Conservation (phyloP, 225 moss, liverwort and hornwort species). For the Straminergon stramineum region DNA sequence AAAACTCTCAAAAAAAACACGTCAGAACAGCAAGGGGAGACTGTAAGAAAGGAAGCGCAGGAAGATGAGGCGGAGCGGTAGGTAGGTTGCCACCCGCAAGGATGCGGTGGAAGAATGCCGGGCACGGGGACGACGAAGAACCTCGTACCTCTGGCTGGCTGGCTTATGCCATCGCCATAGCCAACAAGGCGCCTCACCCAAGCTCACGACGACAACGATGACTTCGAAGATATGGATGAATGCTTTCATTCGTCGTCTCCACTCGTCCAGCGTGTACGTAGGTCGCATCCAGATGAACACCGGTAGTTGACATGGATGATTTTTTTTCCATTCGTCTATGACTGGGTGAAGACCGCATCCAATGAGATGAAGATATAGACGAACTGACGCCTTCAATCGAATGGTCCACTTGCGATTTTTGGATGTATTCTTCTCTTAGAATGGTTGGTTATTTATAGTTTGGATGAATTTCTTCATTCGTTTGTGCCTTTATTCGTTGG, state of each 20-base stretch:
- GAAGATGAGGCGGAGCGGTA: not conserved
- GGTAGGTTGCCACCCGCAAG: not conserved
- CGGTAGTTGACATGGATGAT: not conserved
- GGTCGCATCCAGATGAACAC: not conserved
- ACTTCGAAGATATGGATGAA: constrained; percentile 13
- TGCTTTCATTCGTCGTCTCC: not conserved
- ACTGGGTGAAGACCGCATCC: not conserved
- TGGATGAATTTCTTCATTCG: not conserved
- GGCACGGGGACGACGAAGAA: not conserved
- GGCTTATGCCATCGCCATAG: constrained; percentile 3
- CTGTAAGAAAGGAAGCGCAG: not conserved
- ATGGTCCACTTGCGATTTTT: not conserved
- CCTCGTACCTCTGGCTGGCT: not conserved
- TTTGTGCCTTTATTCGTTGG: not conserved
- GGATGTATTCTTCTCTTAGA: not conserved
- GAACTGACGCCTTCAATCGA: not conserved
- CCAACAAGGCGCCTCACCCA: not conserved
- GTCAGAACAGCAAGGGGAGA: not conserved
- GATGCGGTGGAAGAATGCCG: not conserved
- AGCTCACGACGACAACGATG: not conserved
- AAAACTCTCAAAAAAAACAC: not conserved
- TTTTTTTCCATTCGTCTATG: rapidly evolving
- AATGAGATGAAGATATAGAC: not conserved
- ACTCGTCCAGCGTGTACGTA: not conserved
- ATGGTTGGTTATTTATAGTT: no score